Conservation (phyloP, 2,329 filamentous ascomycete genomes). For the Fusarium anguioides region DNA sequence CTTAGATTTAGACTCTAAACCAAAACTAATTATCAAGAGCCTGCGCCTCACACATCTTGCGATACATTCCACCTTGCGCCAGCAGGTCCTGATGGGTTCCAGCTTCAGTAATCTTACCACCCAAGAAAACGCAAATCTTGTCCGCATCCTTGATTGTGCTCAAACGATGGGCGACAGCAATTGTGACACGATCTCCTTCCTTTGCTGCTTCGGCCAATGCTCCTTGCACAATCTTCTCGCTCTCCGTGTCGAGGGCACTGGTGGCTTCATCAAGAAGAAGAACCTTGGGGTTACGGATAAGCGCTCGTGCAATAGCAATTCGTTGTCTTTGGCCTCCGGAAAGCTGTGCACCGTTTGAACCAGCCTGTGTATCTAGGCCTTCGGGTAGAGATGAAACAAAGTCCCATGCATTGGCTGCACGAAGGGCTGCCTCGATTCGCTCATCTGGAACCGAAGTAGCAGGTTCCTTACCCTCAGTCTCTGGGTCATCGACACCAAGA, state of each 20-base stretch:
- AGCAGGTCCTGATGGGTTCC: conserved; percentile 69
- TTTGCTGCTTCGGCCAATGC: conserved; percentile 81
- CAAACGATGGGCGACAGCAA: conserved; percentile 84
- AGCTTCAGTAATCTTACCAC: conserved; percentile 65
- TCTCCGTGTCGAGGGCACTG: conserved; percentile 45
- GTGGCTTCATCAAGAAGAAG: conserved; percentile 45
- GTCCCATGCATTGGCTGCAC: conserved; percentile 62
- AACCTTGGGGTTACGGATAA: conserved; percentile 51
- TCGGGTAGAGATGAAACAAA: conserved; percentile 54
- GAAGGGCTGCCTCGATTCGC: conserved; percentile 58
- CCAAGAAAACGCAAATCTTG: conserved; percentile 70
- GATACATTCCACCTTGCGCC: conserved; percentile 57
- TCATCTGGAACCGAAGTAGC: conserved; percentile 36
- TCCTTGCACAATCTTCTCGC: conserved; percentile 70
- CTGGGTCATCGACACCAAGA: conserved; percentile 41
- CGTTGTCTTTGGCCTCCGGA: conserved; percentile 77
- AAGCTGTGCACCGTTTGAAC: conserved; percentile 72
- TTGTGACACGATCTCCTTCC: conserved; percentile 63
- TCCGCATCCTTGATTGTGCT: conserved; percentile 86
- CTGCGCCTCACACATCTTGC: conserved; percentile 60
- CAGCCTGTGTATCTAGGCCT: conserved; percentile 69
- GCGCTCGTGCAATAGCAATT: conserved; percentile 74
- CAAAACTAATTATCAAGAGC: conserved; percentile 46
- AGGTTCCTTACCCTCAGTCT: conserved; percentile 9
- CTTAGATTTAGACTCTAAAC: neutral